A percentile compares a stretch with the other conserved stretches of the same genome.
phyloP scores from a whole-genome alignment of 441 rosid species.

The Populus hybrid region DNA sequence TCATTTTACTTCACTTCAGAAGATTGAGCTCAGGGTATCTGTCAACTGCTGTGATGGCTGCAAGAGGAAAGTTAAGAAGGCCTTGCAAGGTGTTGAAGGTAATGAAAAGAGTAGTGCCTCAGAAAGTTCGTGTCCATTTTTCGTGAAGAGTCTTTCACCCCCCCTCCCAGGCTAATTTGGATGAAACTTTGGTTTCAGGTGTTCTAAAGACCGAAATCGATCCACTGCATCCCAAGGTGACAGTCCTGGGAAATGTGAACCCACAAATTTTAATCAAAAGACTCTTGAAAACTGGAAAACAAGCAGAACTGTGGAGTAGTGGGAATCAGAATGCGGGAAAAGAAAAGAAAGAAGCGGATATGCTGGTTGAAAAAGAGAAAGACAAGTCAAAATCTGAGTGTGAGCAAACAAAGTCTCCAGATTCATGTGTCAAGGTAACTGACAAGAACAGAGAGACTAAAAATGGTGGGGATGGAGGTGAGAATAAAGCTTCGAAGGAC shows the following conservation, averaged over 20 bases:
- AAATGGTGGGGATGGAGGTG: constrained; percentile 2
- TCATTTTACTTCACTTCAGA: constrained; percentile 32
- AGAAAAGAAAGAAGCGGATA: constrained; percentile 29
- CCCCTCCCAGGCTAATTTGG: neutral
- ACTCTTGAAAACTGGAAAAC: constrained; percentile 50
- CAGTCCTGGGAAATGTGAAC: constrained; percentile 41
- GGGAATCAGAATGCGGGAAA: constrained; percentile 24
- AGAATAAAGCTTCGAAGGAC: constrained; percentile 18
- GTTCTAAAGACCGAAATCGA: constrained; percentile 50
- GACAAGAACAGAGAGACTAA: constrained; percentile 17
- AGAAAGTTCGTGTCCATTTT: neutral
- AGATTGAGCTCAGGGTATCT: constrained; percentile 51
- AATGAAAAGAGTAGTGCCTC: neutral
- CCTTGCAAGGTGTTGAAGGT: constrained; percentile 48
- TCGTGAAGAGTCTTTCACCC: neutral
- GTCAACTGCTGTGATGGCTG: constrained; percentile 67
- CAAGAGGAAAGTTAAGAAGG: constrained; percentile 61
- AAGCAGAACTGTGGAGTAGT: constrained; percentile 37
- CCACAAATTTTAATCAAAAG: constrained; percentile 39
- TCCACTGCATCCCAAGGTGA: constrained; percentile 41
- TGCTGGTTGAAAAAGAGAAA: neutral
- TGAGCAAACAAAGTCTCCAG: constrained; percentile 19
- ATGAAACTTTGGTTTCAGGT: constrained; percentile 29
- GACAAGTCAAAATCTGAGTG: constrained; percentile 21
- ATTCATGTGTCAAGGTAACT: constrained; percentile 11